phyloP scores from a whole-genome alignment of 257 asterid species.

The Forsythia viridissima region DNA sequence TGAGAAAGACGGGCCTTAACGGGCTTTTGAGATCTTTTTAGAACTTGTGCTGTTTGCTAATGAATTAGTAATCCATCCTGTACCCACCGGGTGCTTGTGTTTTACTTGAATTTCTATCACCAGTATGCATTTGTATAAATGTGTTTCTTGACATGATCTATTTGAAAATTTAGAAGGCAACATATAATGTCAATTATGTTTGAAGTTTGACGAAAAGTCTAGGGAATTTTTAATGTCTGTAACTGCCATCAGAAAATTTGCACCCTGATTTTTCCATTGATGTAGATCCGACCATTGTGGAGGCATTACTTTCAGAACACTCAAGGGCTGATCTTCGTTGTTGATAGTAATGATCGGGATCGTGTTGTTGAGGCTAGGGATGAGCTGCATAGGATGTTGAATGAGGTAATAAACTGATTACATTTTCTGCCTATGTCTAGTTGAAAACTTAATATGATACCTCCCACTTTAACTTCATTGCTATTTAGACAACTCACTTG shows the following conservation, averaged over 20 bases:
- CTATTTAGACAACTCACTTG: not conserved
- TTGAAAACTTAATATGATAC: not conserved
- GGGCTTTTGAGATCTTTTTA: not conserved
- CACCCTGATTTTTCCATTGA: not conserved
- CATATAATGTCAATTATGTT: not conserved
- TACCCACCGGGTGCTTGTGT: not conserved
- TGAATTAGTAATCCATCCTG: not conserved
- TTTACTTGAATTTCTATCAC: not conserved
- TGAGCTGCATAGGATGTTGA: conserved; percentile 80
- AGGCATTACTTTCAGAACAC: conserved; percentile 88
- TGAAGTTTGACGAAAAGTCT: not conserved
- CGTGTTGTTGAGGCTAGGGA: conserved; percentile 92
- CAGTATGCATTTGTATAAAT: not conserved
- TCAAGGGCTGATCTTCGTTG: conserved; percentile 82
- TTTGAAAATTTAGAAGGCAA: too few species aligned
- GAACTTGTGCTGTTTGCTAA: not conserved
- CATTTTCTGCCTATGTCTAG: not conserved
- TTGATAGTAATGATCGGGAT: conserved; percentile 80
- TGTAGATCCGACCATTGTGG: conserved; percentile 85
- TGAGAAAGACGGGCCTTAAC: not conserved
- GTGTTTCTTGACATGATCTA: not conserved
- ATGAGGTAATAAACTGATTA: conserved; percentile 49
- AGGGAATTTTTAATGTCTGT: conserved; percentile 8
- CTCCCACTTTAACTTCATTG: not conserved
- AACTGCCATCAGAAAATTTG: conserved; percentile 12